These are phyloP conservation scores for Curvularia eragrostidis DNA, from an alignment of 2,329 filamentous ascomycete species.

Conservation along the genomic window DNA sequence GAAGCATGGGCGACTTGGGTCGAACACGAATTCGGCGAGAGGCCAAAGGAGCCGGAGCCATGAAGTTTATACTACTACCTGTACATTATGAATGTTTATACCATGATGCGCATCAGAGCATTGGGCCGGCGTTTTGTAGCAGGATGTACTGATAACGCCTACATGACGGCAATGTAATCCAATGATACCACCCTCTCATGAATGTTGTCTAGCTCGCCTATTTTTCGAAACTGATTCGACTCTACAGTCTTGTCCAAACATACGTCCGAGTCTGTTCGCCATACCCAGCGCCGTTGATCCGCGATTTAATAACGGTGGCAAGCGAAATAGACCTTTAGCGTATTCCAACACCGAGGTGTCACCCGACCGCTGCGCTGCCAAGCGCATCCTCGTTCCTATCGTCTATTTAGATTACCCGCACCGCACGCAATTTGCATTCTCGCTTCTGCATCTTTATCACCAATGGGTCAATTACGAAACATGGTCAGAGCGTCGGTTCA, in stretches of 20 bases:
- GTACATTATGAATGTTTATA: constrained; percentile 15
- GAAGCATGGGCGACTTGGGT: constrained; percentile 39
- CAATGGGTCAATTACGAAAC: background rate
- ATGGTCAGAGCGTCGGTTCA: background rate
- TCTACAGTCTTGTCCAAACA: background rate
- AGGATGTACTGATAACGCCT: background rate
- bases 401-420: constrained; percentile 27
- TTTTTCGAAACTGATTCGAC: background rate
- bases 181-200: too few relatives aligned
- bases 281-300: background rate
- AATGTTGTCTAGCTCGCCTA: background rate
- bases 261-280: background rate
- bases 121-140: constrained; percentile 3
- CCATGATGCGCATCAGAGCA: constrained; percentile 5
- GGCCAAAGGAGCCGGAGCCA: constrained; percentile 29
- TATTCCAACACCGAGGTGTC: constrained; percentile 4
- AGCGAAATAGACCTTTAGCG: constrained; percentile 8
- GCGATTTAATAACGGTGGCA: background rate
- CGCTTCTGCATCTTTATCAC: constrained; percentile 14
- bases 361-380: constrained; percentile 13
- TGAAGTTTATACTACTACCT: constrained; percentile 4
- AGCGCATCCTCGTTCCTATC: constrained; percentile 11
- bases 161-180: background rate
- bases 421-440: constrained; percentile 15
- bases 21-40: constrained; percentile 38